phyloP scores from a whole-genome alignment of 1,284 basidiomycete genomes.

The Peniophora sp. region DNA sequence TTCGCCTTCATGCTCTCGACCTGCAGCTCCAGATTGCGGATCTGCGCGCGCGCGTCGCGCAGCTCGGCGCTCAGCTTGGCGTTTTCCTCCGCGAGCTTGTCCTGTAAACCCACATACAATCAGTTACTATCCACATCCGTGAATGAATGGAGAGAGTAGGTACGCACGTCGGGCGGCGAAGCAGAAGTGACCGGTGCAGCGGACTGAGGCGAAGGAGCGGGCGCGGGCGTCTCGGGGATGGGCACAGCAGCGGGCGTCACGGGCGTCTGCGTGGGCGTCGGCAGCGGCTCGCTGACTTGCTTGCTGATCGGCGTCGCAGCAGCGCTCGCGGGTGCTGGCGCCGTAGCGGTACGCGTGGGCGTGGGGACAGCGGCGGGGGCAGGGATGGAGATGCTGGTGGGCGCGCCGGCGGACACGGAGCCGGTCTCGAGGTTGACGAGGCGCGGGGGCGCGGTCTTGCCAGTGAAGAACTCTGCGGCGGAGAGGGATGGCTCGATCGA shows the following conservation, averaged over 20 bases:
- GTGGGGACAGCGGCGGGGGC: slow-evolving; percentile 24
- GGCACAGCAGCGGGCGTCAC: slow-evolving; percentile 11
- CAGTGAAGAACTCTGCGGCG: slow-evolving; percentile 82
- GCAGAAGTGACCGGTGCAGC: background rate
- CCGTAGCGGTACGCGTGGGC: slow-evolving; percentile 25
- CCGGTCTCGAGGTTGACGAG: slow-evolving; percentile 60
- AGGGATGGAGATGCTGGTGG: slow-evolving; percentile 9
- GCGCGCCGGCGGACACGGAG: slow-evolving; percentile 28
- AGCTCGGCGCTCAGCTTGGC: slow-evolving; percentile 53
- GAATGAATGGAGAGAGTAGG: background rate
- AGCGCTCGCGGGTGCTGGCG: slow-evolving; percentile 19
- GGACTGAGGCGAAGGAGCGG: slow-evolving; percentile 9
- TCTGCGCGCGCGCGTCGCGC: slow-evolving; percentile 70
- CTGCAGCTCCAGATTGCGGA: slow-evolving; percentile 75
- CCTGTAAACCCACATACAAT: slow-evolving; percentile 1
- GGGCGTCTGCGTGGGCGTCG: slow-evolving; percentile 22
- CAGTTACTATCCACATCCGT: slow-evolving; percentile 1
- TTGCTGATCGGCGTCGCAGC: slow-evolving; percentile 20
- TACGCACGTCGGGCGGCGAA: slow-evolving; percentile 2
- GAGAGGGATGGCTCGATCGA: slow-evolving; percentile 75
- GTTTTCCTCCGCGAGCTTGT: slow-evolving; percentile 42
- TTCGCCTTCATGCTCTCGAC: slow-evolving; percentile 72
- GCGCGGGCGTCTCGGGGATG: slow-evolving; percentile 3
- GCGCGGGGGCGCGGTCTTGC: slow-evolving; percentile 71
- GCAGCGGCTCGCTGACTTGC: slow-evolving; percentile 16